Base-by-base conservation (phyloP, 768 basidiomycete species). In the Kwoniella sp. region DNA sequence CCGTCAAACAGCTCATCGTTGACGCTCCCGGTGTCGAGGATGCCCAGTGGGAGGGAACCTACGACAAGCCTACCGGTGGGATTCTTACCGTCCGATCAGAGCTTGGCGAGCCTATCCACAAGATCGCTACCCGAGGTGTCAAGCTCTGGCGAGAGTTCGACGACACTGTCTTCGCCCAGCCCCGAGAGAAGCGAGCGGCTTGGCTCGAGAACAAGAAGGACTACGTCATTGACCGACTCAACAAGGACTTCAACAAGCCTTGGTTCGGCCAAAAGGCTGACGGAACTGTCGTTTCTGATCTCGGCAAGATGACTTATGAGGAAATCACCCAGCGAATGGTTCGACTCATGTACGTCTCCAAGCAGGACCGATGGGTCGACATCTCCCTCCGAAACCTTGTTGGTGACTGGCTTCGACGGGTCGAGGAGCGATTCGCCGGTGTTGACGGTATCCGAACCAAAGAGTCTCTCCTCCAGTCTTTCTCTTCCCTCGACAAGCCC, bases 91-190 rank as follows among this genome's bases (percentile, higher is more conserved):
- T 99, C 65, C 90, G 89, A 69, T 98, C 95, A 3, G 96, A 99
- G 83, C 86, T 99, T 53, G 94, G 94, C 44, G 96, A 99, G 80
- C 96, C 96, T 12, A 98, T 98, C 72, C 96, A 99, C 84, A 99
- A 99, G 84, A 91, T 99, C 77, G 94, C 96, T 33, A 99, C 88
- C 46, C 90, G 96, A 52, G 96, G 86, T 36, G 91, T 99, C 80
- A 97, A 91, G 84, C 84, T 99, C 46, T 99, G 96, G 96, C 92
- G 93, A 81, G 94, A 98, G 83, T 97, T 97, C 78, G 96, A 99
- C 74, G 88, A 95, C 72, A 91, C 88, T 24, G 90, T 99, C 60
- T 99, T 98, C 86, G 90, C 88, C 79, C 80, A 97, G 71, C 88
- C 95, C 10, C 92, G 93, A 83, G 96, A 98, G 83, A 99, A 99